phyloP scores from a whole-genome alignment of 1,139 yeast genomes.

The Arxiozyma slooffiae region DNA sequence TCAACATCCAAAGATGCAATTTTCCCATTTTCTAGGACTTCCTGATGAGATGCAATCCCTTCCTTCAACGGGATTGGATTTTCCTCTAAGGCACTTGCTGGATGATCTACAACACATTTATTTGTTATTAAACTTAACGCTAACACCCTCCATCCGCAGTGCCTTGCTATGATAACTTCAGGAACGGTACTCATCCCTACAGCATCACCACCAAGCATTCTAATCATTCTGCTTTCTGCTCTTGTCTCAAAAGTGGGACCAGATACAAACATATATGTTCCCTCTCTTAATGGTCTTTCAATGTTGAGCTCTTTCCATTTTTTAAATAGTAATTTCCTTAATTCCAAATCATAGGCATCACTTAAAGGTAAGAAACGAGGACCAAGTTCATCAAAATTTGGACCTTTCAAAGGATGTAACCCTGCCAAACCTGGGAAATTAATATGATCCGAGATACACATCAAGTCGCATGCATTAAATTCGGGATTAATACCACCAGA shows the following conservation, averaged over 20 bases:
- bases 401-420: constrained; percentile 77
- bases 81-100: constrained; percentile 60
- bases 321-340: constrained; percentile 50
- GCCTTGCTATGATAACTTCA: constrained; percentile 87
- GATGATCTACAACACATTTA: constrained; percentile 63
- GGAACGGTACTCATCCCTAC: constrained; percentile 99
- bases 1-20: constrained; percentile 77
- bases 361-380: constrained; percentile 82
- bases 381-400: constrained; percentile 70
- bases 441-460: constrained; percentile 83
- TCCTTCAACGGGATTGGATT: constrained; percentile 45
- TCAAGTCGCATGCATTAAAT: constrained; percentile 75
- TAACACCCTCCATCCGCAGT: constrained; percentile 67
- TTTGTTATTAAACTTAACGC: constrained; percentile 85
- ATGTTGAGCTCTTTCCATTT: no score
- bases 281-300: no score
- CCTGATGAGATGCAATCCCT: no score
- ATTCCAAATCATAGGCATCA: constrained; percentile 75
- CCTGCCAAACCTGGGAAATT: constrained; percentile 90
- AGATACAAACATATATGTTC: constrained; percentile 71
- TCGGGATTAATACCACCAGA: constrained; percentile 75
- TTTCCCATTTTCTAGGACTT: constrained; percentile 75
- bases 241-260: constrained; percentile 94
- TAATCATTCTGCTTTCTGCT: constrained; percentile 78
- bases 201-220: constrained; percentile 75